Evolutionary conservation across 352 stramenopile genomes (phyloP), one percentile per base, ranked within the genome.

Genomic region (Phytophthora megakarya): DNA sequence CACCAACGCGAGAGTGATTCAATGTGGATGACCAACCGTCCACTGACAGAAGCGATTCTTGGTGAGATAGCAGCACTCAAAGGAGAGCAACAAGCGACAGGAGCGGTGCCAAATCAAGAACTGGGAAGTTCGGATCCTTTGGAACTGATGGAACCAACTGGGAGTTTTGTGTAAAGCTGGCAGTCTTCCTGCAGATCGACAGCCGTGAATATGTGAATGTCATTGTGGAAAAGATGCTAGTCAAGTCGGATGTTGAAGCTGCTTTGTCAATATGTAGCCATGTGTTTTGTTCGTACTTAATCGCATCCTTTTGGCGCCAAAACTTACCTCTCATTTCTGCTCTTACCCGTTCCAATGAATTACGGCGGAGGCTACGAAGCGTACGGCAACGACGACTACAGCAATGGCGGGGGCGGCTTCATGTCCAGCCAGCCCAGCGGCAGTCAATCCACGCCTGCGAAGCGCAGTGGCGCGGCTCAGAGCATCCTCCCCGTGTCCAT

Each of bases 401-500:
- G 61, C 30, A 57, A 56, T 50, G 76, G 78, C 49, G 78, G 81
- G 45, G 85, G 82, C 26, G 82, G 81, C 45, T 91, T 89, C 75
- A 90, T 90, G 81, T 77, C 73, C 35, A 90, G 80, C 55, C 73
- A 90, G 56, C 71, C 67, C 2, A 58, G 48, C 11, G 61, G 54
- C 32, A 89, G 73, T 45, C 83, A 91, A 61, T 45, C 62, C 26
- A 89, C 83, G 44, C 80, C 76, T 11, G 78, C 30, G 35, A 88
- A 88, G 55, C 76, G 75, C 26, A 74, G 80, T 28, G 45, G 72
- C 30, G 68, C 51, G 28, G 63, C 70, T 26, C 94, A 98, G 82
- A 97, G 88, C 35, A 65, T 98, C n/a, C 81, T 97, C n/a, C 92
- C 95, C 11, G 70, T 98, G 26, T 98, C 92, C 1, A 81, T 98